Percentiles rank a stretch among this genome's conserved stretches.
Conservation (phyloP, 352 stramenopile species). For the Phytophthora podocarpi region DNA sequence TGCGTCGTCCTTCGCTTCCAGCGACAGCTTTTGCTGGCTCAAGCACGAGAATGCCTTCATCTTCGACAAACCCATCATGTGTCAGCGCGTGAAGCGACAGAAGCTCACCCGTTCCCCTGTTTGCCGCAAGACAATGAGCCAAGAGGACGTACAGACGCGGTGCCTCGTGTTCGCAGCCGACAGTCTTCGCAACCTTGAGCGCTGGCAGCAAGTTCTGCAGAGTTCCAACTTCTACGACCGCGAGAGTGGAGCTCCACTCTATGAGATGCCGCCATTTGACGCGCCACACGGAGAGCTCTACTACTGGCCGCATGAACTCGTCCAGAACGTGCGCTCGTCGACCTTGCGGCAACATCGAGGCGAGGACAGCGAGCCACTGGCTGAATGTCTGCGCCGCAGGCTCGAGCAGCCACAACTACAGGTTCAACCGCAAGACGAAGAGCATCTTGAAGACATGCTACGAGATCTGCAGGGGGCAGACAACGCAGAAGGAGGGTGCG, state of each 20-base stretch:
- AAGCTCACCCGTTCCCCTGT: slow-evolving; percentile 49
- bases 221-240: slow-evolving; percentile 37
- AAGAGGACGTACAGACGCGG: slow-evolving; percentile 40
- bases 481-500: not conserved
- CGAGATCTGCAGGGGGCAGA: slow-evolving; percentile 10
- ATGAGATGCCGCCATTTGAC: slow-evolving; percentile 16
- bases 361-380: slow-evolving; percentile 8
- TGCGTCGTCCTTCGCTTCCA: slow-evolving; percentile 28
- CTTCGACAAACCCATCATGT: slow-evolving; percentile 46
- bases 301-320: slow-evolving; percentile 46
- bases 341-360: slow-evolving; percentile 14
- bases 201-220: slow-evolving; percentile 43
- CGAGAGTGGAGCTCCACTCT: slow-evolving; percentile 15
- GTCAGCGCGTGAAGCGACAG: slow-evolving; percentile 37
- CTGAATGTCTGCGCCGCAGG: slow-evolving; percentile 21
- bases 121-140: slow-evolving; percentile 48
- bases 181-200: slow-evolving; percentile 30
- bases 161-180: slow-evolving; percentile 49
- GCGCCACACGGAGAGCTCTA: slow-evolving; percentile 31
- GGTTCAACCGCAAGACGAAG: slow-evolving; percentile 13
- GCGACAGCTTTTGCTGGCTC: slow-evolving; percentile 40
- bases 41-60: slow-evolving; percentile 47
- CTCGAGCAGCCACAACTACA: slow-evolving; percentile 18
- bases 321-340: slow-evolving; percentile 30
- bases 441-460: slow-evolving; percentile 34